A percentile compares a stretch with the other conserved stretches of the same genome.
phyloP scores from a whole-genome alignment of 75 land plant species.

The Cupressus sempervirens region DNA sequence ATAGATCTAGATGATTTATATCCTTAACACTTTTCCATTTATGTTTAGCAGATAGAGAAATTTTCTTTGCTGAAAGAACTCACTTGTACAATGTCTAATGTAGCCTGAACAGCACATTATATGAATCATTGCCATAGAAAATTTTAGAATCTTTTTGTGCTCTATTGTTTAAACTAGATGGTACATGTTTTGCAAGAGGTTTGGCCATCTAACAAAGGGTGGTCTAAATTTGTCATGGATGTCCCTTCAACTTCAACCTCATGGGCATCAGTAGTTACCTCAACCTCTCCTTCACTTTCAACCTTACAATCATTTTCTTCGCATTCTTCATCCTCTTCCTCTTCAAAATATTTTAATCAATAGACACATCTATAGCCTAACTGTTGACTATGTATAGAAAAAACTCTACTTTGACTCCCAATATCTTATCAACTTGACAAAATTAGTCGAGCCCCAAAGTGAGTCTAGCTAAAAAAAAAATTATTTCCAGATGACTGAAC shows the following conservation, averaged over 20 bases:
- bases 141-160: conserved; percentile 38
- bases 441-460: no score
- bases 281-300: conserved; percentile 93
- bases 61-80: conserved; percentile 73
- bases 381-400: no score
- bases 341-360: no score
- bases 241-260: conserved; percentile 73
- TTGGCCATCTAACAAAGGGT: conserved; percentile 47
- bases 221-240: conserved; percentile 51
- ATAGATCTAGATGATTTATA: conserved; percentile 51
- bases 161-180: conserved; percentile 25
- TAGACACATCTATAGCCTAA: no score
- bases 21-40: conserved; percentile 71
- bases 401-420: no score
- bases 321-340: conserved; percentile 69
- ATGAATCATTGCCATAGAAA: conserved; percentile 86
- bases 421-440: no score
- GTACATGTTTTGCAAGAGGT: conserved; percentile 72
- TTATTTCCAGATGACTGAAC: no score
- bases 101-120: conserved; percentile 85
- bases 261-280: conserved; percentile 74
- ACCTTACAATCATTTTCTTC: conserved; percentile 69
- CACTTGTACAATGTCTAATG: conserved; percentile 92
- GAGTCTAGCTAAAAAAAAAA: no score
- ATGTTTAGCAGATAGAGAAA: conserved; percentile 68